Evolutionary conservation across 805 yeast genomes (phyloP).

Genomic region (Schizosaccharomyces cryophilus): DNA sequence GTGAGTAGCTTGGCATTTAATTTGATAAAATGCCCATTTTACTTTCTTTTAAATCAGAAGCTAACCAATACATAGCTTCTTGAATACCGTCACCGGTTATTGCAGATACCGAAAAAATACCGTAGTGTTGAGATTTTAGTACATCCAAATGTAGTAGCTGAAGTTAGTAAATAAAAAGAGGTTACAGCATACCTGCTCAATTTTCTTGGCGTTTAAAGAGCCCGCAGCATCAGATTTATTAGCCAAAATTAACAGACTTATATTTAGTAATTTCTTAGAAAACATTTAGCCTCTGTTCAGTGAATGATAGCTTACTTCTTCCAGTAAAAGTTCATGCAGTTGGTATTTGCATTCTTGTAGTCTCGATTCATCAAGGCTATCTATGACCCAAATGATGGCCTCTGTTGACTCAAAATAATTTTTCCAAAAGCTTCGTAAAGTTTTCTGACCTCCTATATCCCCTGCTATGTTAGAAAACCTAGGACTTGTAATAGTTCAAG

Average conservation of each 20-base stretch:
- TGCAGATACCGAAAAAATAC: slow-evolving; percentile 24
- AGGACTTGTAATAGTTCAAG: background rate
- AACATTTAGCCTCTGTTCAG: background rate
- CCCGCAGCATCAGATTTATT: slow-evolving; percentile 47
- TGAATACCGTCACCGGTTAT: slow-evolving; percentile 20
- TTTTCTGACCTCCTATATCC: slow-evolving; percentile 84
- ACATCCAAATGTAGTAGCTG: background rate
- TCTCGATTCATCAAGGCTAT: slow-evolving; percentile 34
- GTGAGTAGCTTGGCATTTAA: background rate
- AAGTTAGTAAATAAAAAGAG: background rate
- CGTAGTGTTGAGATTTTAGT: background rate
- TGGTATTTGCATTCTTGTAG: slow-evolving; percentile 41
- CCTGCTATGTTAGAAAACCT: slow-evolving; percentile 13
- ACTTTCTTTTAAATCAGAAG: slow-evolving; percentile 18
- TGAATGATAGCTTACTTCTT: slow-evolving; percentile 15
- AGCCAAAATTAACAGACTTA: slow-evolving; percentile 39
- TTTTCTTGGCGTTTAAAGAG: background rate
- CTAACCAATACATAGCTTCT: slow-evolving; percentile 22
- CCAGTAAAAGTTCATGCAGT: slow-evolving; percentile 33
- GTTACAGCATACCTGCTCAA: background rate
- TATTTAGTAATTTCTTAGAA: slow-evolving; percentile 36
- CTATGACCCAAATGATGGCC: slow-evolving; percentile 67
- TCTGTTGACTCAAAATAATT: slow-evolving; percentile 73
- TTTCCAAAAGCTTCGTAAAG: slow-evolving; percentile 74
- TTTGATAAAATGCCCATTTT: slow-evolving; percentile 11